phyloP scores from a whole-genome alignment of 352 stramenopile genomes.

The Pythium vanterpoolii region DNA sequence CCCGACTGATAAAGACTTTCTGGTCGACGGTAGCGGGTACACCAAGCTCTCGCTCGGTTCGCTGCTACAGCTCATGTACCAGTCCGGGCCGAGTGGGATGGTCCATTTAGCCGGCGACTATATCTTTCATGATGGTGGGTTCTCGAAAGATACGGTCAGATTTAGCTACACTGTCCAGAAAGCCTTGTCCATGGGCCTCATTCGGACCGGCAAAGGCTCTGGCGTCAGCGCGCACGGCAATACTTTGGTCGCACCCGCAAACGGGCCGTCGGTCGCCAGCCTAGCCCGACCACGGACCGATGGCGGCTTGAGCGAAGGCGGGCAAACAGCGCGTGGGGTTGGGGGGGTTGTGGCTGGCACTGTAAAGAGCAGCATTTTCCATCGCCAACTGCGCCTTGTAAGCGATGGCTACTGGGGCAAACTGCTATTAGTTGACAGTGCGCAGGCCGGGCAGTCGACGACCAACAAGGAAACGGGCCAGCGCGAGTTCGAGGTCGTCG shows the following conservation, averaged over 20 bases:
- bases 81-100: constrained; percentile 43
- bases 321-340: no score
- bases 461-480: constrained; percentile 28
- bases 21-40: constrained; percentile 21
- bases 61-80: constrained; percentile 44
- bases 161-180: constrained; percentile 37
- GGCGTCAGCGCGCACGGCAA: no score
- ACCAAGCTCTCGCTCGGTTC: constrained; percentile 39
- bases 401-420: constrained; percentile 32
- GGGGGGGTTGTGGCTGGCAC: no score
- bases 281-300: no score
- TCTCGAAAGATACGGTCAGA: constrained; percentile 27
- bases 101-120: constrained; percentile 47
- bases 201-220: neutral
- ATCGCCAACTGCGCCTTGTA: constrained; percentile 32
- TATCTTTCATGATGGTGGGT: constrained; percentile 43
- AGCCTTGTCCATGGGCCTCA: constrained; percentile 34
- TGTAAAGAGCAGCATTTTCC: constrained; percentile 40
- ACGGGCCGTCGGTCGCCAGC: no score
- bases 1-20: constrained; percentile 23
- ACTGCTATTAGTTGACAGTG: constrained; percentile 39
- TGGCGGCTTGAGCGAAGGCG: no score
- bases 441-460: constrained; percentile 25
- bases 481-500: constrained; percentile 34
- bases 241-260: no score